phyloP scores from a whole-genome alignment of 2,329 filamentous ascomycete species.

The Colletotrichum lupini region DNA sequence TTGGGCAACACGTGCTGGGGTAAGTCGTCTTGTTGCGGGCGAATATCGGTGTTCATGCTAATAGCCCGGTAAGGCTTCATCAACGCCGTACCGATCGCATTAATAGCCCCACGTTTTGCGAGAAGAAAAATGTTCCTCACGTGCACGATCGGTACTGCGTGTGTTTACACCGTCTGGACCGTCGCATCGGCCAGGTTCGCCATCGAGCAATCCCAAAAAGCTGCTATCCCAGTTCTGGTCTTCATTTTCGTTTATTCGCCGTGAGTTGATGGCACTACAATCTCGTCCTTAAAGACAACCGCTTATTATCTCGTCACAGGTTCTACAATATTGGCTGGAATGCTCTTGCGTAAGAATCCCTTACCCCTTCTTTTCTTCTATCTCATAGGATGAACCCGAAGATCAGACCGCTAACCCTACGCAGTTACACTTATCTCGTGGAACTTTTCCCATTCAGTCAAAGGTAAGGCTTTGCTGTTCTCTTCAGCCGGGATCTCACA shows the following conservation, averaged over 20 bases:
- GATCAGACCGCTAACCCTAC: slow-evolving; percentile 27
- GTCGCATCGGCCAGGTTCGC: slow-evolving; percentile 50
- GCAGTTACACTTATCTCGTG: slow-evolving; percentile 50
- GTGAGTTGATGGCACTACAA: slow-evolving; percentile 36
- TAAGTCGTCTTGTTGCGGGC: background rate
- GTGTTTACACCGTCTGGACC: slow-evolving; percentile 52
- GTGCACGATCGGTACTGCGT: slow-evolving; percentile 49
- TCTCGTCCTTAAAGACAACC: background rate
- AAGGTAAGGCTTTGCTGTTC: background rate
- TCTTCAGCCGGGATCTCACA: rapidly evolving
- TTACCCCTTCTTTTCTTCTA: rapidly evolving
- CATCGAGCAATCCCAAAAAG: slow-evolving; percentile 44
- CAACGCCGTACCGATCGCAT: slow-evolving; percentile 48
- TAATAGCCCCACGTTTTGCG: slow-evolving; percentile 47
- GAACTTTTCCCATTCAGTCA: slow-evolving; percentile 52
- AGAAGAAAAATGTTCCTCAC: slow-evolving; percentile 49
- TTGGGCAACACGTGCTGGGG: slow-evolving; percentile 51
- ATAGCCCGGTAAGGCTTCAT: slow-evolving; percentile 39
- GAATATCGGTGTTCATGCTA: background rate
- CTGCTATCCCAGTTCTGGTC: slow-evolving; percentile 52
- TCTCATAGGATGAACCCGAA: background rate
- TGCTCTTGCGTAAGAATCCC: background rate
- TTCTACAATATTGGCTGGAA: slow-evolving; percentile 28
- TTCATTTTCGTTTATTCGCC: slow-evolving; percentile 56
- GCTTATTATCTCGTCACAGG: background rate